Conservation (phyloP, 1,284 basidiomycete species). For the Macrocystidia cucumis region DNA sequence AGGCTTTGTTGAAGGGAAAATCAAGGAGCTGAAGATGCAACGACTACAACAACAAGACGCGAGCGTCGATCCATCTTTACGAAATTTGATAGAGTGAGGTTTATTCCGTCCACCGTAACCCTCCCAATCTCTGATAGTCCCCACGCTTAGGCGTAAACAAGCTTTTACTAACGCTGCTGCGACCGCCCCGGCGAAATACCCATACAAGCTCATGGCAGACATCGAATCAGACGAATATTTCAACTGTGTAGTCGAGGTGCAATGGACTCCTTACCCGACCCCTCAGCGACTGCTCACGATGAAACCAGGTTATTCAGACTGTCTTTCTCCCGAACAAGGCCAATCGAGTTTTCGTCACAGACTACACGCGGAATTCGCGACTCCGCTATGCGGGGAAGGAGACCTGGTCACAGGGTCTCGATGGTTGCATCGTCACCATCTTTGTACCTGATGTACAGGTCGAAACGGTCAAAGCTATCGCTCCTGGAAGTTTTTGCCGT, state of each 20-base stretch:
- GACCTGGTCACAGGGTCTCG: slow-evolving; percentile 31
- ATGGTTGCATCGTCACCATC: slow-evolving; percentile 48
- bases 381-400: slow-evolving; percentile 18
- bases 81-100: slow-evolving; percentile 45
- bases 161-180: no score
- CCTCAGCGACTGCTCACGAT: slow-evolving; percentile 6
- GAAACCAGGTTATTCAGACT: slow-evolving; percentile 37
- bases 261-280: slow-evolving; percentile 1
- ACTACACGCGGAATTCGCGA: slow-evolving; percentile 50
- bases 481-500: slow-evolving; percentile 33
- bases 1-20: slow-evolving; percentile 46
- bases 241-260: slow-evolving; percentile 54
- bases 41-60: slow-evolving; percentile 34
- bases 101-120: background rate
- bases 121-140: slow-evolving; percentile 2
- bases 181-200: no score
- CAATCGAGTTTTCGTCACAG: slow-evolving; percentile 50
- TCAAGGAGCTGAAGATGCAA: slow-evolving; percentile 36
- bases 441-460: slow-evolving; percentile 40
- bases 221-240: slow-evolving; percentile 35
- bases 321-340: slow-evolving; percentile 21
- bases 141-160: slow-evolving; percentile 51
- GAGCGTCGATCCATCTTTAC: slow-evolving; percentile 28
- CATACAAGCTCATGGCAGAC: slow-evolving; percentile 39
- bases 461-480: slow-evolving; percentile 29